These are phyloP conservation scores for Graphilbum fragrans DNA, from an alignment of 2,329 filamentous ascomycete species.

Conservation along the genomic window DNA sequence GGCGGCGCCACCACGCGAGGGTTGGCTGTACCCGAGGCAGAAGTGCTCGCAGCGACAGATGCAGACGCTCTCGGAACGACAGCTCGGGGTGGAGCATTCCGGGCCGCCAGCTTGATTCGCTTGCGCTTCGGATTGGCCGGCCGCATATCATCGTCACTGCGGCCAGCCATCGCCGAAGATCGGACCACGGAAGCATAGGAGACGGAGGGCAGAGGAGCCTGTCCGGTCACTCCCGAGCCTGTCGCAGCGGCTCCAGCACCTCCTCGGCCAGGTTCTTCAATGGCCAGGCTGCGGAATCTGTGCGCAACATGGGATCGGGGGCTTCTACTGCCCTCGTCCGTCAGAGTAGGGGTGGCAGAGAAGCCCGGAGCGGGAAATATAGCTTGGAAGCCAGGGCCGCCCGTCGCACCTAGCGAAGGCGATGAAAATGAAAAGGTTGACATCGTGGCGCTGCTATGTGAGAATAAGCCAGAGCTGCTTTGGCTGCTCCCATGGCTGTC, in stretches of 20 bases:
- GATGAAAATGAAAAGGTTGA: not conserved
- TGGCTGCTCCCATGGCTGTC: constrained; percentile 5
- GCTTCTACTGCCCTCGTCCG: constrained; percentile 33
- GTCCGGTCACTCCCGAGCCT: not conserved
- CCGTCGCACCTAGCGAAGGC: not conserved
- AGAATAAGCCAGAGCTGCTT: not conserved
- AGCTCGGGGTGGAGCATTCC: not conserved
- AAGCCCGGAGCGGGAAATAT: not conserved
- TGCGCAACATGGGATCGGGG: constrained; percentile 40
- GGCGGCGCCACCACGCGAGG: not conserved
- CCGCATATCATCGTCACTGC: not conserved
- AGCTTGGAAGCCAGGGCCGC: not conserved
- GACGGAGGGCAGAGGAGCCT: too few species aligned
- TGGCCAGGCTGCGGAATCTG: constrained; percentile 36
- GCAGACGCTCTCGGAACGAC: not conserved
- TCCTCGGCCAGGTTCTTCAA: constrained; percentile 13
- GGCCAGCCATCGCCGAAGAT: constrained; percentile 6
- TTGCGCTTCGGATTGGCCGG: not conserved
- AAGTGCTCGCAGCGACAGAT: not conserved
- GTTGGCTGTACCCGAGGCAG: too few species aligned
- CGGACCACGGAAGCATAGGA: not conserved
- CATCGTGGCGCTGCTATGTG: not conserved
- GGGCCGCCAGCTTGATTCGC: not conserved
- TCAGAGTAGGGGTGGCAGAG: constrained; percentile 27
- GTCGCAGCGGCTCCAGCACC: not conserved